phyloP scores from a whole-genome alignment of 352 stramenopile species.

The Globisporangium takayamanum region DNA sequence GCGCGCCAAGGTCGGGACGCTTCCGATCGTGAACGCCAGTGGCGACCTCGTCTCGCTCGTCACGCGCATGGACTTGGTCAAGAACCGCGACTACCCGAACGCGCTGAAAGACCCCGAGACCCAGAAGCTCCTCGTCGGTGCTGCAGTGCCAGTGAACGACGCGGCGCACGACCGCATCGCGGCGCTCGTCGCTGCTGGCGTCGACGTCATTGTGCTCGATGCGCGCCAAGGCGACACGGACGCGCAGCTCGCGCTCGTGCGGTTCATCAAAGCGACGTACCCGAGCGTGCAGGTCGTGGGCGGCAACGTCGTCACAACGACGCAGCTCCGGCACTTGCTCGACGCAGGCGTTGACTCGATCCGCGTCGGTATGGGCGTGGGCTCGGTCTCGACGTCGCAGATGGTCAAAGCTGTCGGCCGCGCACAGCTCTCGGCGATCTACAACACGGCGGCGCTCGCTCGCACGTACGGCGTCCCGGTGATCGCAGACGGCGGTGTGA shows the following conservation, averaged over 20 bases:
- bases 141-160: slow-evolving; percentile 93
- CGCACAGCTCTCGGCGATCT: slow-evolving; percentile 97
- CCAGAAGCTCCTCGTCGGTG: slow-evolving; percentile 92
- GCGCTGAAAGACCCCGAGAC: slow-evolving; percentile 93
- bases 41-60: slow-evolving; percentile 96
- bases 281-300: slow-evolving; percentile 93
- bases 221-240: slow-evolving; percentile 96
- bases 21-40: slow-evolving; percentile 96
- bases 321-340: slow-evolving; percentile 95
- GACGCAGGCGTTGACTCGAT: slow-evolving; percentile 97
- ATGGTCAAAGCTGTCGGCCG: slow-evolving; percentile 97
- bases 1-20: slow-evolving; percentile 97
- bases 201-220: slow-evolving; percentile 98
- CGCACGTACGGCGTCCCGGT: slow-evolving; percentile 94
- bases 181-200: slow-evolving; percentile 88
- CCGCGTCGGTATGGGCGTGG: slow-evolving; percentile 98
- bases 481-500: slow-evolving; percentile 97
- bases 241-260: slow-evolving; percentile 60
- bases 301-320: slow-evolving; percentile 97
- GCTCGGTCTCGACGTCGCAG: slow-evolving; percentile 99
- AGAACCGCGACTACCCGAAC: slow-evolving; percentile 94
- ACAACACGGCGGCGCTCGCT: slow-evolving; percentile 93
- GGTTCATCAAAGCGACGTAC: slow-evolving; percentile 92
- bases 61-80: slow-evolving; percentile 94
- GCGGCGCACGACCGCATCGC: slow-evolving; percentile 88